Evolutionary conservation across 306 rosid genomes (phyloP).

Genomic region (Vigna radiata): DNA sequence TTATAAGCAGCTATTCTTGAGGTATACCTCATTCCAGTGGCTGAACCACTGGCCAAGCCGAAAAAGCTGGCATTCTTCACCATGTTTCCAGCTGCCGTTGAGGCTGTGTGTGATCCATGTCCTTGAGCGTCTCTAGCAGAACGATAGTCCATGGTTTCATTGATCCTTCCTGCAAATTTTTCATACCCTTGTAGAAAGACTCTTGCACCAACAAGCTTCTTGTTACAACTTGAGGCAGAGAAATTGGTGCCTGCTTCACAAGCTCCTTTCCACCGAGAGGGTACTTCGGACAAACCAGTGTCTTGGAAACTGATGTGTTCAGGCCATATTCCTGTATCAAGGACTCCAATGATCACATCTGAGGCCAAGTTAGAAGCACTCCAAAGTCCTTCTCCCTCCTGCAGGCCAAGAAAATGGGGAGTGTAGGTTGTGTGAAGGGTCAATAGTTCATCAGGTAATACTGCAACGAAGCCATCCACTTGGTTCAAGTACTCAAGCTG

Average conservation of each 20-base stretch:
- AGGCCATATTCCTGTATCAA: slow-evolving; percentile 78
- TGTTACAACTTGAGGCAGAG: slow-evolving; percentile 58
- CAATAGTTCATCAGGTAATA: slow-evolving; percentile 57
- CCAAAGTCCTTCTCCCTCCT: slow-evolving; percentile 60
- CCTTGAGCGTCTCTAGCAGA: slow-evolving; percentile 66
- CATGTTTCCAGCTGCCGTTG: slow-evolving; percentile 64
- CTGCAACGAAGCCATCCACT: slow-evolving; percentile 57
- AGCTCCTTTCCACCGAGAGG: slow-evolving; percentile 64
- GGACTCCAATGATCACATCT: slow-evolving; percentile 64
- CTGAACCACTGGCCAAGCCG: slow-evolving; percentile 57
- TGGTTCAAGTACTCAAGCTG: slow-evolving; percentile 56
- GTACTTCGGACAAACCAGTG: slow-evolving; percentile 53
- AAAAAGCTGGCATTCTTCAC: slow-evolving; percentile 52
- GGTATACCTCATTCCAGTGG: slow-evolving; percentile 64
- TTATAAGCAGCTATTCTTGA: slow-evolving; percentile 70
- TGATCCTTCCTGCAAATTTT: slow-evolving; percentile 53
- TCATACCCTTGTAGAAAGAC: slow-evolving; percentile 64
- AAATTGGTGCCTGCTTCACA: slow-evolving; percentile 66
- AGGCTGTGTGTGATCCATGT: slow-evolving; percentile 75
- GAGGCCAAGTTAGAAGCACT: slow-evolving; percentile 55
- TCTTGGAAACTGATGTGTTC: slow-evolving; percentile 69
- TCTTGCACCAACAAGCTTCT: slow-evolving; percentile 66
- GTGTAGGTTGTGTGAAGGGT: slow-evolving; percentile 64
- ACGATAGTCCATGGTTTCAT: slow-evolving; percentile 50
- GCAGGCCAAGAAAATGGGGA: slow-evolving; percentile 64